Base-by-base conservation (phyloP, 2,329 filamentous ascomycete species). In the Venturia nashicola region DNA sequence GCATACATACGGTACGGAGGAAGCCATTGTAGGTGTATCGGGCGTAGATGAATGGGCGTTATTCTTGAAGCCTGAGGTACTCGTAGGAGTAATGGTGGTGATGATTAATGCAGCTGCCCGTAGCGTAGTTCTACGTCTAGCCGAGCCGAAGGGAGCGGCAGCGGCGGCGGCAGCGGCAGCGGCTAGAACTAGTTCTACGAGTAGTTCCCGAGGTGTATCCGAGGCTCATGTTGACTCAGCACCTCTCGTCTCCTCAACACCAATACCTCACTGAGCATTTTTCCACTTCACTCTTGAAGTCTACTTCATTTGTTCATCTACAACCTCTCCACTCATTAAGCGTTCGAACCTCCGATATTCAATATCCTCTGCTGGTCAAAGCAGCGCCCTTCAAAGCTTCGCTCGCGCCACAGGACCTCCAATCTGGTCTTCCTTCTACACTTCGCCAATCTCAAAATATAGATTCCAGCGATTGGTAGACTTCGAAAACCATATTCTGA, bases 1-100 rank as follows among this genome's bases (percentile, higher is more conserved):
- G 62, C 62, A 64, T 12, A 64, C 20, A 51, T 32, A 64, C 7
- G 27, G 51, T 36, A 36, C 32, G 18, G 27, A 57, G 51, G 51
- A 34, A 8, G 51, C 18, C 51, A 57, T 57, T 34, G 27, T 57
- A 20, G 16, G 43, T 46, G 20, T 14, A 42, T 42, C 40, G 9
- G 14, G 11, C 8, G 9, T 42, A 5, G 40, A 16, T 12, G 40
- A 27, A 27, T 4, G 27, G 27, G 27, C 27, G 27, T 27, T 27
- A 27, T 27, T 27, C 27, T 27, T 27, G n/a, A n/a, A n/a, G n/a
- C n/a, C n/a, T n/a, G n/a, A n/a, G n/a, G n/a, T n/a, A n/a, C n/a
- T n/a, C n/a, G n/a, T 6, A 11, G n/a, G 20, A 5, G 20, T 14
- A 16, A 27, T 4, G 20, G 14, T 27, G 20, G 11, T 23, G 46